Conservation (phyloP, 2,329 filamentous ascomycete genomes). For the Venturia asperata region DNA sequence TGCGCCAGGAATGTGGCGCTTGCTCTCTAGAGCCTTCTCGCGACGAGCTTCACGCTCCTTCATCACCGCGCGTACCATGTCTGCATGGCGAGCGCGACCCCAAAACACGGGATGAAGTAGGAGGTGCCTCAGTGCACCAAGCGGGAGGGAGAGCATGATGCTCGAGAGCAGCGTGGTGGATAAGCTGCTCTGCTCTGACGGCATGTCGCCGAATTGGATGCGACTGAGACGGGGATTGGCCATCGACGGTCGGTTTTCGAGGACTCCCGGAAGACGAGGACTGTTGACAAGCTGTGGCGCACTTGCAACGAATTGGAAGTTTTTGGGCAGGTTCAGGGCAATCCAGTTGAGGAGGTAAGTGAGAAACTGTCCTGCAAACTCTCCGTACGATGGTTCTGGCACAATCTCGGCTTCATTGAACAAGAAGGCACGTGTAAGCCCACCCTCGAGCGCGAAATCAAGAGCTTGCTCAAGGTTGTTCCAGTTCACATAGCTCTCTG, state of each 20-base stretch:
- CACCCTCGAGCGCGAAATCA: slow-evolving; percentile 50
- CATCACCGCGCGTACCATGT: slow-evolving; percentile 36
- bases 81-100: slow-evolving; percentile 25
- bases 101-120: slow-evolving; percentile 55
- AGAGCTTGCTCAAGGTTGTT: slow-evolving; percentile 55
- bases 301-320: slow-evolving; percentile 52
- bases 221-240: slow-evolving; percentile 51
- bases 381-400: slow-evolving; percentile 20
- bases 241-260: slow-evolving; percentile 31
- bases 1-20: slow-evolving; percentile 19
- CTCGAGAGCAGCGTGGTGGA: slow-evolving; percentile 50
- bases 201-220: slow-evolving; percentile 66
- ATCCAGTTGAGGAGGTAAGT: slow-evolving; percentile 50
- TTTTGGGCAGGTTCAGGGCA: slow-evolving; percentile 51
- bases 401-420: slow-evolving; percentile 17
- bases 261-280: slow-evolving; percentile 39
- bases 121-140: slow-evolving; percentile 56
- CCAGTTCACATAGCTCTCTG: slow-evolving; percentile 53
- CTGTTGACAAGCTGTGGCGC: slow-evolving; percentile 42
- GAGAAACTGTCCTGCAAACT: slow-evolving; percentile 10
- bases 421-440: slow-evolving; percentile 34
- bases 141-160: slow-evolving; percentile 63
- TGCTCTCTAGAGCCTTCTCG: slow-evolving; percentile 28
- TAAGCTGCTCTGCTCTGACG: slow-evolving; percentile 36
- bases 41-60: slow-evolving; percentile 38